Evolutionary conservation across 805 yeast species (phyloP).

Genomic region (Ogataea polymorpha): DNA sequence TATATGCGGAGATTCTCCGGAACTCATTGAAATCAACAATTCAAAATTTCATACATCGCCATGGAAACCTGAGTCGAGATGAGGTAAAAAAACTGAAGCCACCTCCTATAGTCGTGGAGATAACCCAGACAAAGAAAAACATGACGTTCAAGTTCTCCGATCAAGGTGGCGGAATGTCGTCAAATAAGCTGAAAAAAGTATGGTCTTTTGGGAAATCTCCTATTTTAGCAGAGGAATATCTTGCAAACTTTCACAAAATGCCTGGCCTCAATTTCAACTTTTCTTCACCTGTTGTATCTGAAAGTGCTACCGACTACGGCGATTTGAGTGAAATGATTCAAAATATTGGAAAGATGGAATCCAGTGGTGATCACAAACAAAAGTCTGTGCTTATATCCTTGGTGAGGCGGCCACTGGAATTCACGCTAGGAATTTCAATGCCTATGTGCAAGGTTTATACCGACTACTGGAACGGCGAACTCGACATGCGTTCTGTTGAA

Average conservation of each 20-base stretch:
- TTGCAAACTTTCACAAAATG: slow-evolving; percentile 63
- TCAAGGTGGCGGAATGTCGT: slow-evolving; percentile 82
- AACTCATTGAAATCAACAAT: slow-evolving; percentile 84
- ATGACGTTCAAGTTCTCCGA: slow-evolving; percentile 80
- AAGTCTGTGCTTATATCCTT: slow-evolving; percentile 59
- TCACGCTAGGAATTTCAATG: slow-evolving; percentile 80
- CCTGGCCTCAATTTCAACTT: slow-evolving; percentile 54
- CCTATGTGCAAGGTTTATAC: slow-evolving; percentile 93
- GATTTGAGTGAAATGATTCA: slow-evolving; percentile 26
- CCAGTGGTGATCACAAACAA: slow-evolving; percentile 21
- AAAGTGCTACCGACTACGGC: slow-evolving; percentile 4
- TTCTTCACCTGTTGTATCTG: slow-evolving; percentile 24
- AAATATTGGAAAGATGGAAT: slow-evolving; percentile 33
- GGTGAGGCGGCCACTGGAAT: slow-evolving; percentile 68
- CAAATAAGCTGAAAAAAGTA: slow-evolving; percentile 54
- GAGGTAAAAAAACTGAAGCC: slow-evolving; percentile 34
- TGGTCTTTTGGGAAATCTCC: slow-evolving; percentile 88
- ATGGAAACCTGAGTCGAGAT: slow-evolving; percentile 12
- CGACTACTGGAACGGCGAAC: slow-evolving; percentile 94
- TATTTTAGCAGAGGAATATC: slow-evolving; percentile 52
- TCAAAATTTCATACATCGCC: slow-evolving; percentile 36
- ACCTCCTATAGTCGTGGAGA: slow-evolving; percentile 74
- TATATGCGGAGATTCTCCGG: slow-evolving; percentile 83
- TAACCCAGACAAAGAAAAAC: slow-evolving; percentile 62
- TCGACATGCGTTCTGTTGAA: slow-evolving; percentile 76